Percentiles rank a stretch among this genome's conserved stretches.
Conservation (phyloP, 148 eudicot species). For the Rhododendron vialii region DNA sequence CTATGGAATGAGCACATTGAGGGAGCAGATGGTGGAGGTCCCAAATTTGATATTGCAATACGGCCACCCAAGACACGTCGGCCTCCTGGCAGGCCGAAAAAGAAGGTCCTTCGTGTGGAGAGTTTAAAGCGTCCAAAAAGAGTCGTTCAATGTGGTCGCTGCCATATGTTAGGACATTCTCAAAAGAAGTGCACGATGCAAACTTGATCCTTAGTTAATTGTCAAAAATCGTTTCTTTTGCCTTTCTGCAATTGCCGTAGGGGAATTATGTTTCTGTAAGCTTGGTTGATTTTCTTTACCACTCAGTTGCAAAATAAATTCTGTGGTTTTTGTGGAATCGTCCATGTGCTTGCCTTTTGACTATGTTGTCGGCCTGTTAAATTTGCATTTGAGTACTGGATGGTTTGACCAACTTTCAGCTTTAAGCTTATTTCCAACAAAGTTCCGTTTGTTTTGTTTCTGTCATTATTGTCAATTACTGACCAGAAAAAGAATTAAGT, state of each 20-base stretch:
- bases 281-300: background rate
- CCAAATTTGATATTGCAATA: slow-evolving; percentile 47
- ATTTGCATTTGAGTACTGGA: background rate
- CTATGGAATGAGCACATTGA: slow-evolving; percentile 64
- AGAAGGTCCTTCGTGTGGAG: slow-evolving; percentile 88
- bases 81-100: slow-evolving; percentile 98
- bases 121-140: slow-evolving; percentile 86
- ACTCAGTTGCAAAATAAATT: slow-evolving; percentile 10
- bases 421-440: background rate
- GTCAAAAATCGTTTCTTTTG: slow-evolving; percentile 1
- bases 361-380: background rate
- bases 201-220: slow-evolving; percentile 24
- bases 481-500: background rate
- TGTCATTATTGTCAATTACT: background rate
- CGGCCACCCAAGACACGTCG: slow-evolving; percentile 89
- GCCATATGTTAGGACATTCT: slow-evolving; percentile 94
- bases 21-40: slow-evolving; percentile 54
- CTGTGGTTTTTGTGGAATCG: background rate
- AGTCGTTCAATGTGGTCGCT: slow-evolving; percentile 94
- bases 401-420: background rate
- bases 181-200: slow-evolving; percentile 95
- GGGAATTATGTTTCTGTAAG: slow-evolving; percentile 12
- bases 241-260: slow-evolving; percentile 11
- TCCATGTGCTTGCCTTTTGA: background rate
- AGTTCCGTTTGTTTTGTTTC: background rate